phyloP scores from a whole-genome alignment of 192 early-diverging fungal species.

The Chytriomyces sp. region DNA sequence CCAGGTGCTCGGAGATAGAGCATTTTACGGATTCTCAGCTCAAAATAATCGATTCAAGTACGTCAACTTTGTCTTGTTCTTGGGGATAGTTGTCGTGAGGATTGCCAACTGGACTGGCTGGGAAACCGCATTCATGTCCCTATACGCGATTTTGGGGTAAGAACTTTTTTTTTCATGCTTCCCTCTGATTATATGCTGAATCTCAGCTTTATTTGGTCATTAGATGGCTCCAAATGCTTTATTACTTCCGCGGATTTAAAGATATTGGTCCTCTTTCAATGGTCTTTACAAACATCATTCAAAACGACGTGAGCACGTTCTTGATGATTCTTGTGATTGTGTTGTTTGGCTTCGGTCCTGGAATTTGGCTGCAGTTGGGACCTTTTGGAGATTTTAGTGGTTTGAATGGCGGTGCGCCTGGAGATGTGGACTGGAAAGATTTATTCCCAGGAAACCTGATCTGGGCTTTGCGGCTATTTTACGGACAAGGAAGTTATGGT shows the following conservation, averaged over 20 bases:
- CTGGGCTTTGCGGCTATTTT: conserved; percentile 26
- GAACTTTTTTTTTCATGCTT: neutral
- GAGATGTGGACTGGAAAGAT: conserved; percentile 13
- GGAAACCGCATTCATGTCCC: neutral
- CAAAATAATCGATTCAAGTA: conserved; percentile 31
- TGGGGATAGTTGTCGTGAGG: conserved; percentile 10
- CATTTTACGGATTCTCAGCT: conserved; percentile 16
- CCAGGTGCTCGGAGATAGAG: neutral
- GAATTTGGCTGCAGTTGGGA: conserved; percentile 34
- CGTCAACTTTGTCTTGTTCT: conserved; percentile 8
- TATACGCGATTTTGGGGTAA: conserved; percentile 22
- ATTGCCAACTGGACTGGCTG: neutral
- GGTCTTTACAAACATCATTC: conserved; percentile 26
- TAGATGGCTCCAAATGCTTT: conserved; percentile 28
- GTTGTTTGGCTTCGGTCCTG: conserved; percentile 21
- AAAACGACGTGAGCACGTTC: conserved; percentile 11
- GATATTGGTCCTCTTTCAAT: conserved; percentile 23
- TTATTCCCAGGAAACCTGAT: conserved; percentile 20
- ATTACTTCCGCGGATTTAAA: conserved; percentile 28
- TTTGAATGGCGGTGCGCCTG: neutral
- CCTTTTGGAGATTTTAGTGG: conserved; percentile 1
- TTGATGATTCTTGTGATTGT: conserved; percentile 11
- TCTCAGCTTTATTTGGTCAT: neutral
- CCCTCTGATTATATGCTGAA: neutral
- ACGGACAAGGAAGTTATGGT: conserved; percentile 31